Evolutionary conservation across 345 rosid species (phyloP), one percentile per base, ranked within the genome.

Genomic region (Eucalyptus sp.): DNA sequence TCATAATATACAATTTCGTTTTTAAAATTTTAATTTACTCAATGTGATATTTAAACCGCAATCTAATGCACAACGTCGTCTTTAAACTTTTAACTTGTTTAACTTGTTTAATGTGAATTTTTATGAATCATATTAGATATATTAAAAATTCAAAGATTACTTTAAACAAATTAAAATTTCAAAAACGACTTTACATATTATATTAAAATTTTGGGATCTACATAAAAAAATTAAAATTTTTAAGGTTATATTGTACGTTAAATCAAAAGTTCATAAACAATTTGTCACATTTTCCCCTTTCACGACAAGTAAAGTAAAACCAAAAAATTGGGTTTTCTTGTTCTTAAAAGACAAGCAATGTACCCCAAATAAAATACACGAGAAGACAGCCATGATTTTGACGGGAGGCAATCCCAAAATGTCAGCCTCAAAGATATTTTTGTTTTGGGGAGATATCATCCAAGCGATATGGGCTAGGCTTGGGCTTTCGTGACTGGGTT

Each of bases 21-120:
- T 22, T 56, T 8, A 56, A 27, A 60, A 0, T 60, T 60, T 11
- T 1, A 12, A 60, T 60, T 11, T 6, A 11, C 6, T 60, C 2
- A 60, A 60, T 60, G 3, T 3, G 2, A 60, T 27, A 27, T 5
- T 27, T 60, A 22, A 56, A 56, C 2, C 0, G 7, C 4, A 52
- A 52, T 52, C 4, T 52, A 52, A 60, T 8, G 7, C 7, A 27
- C 7, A 27, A 60, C 2, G 0, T 5, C 2, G 2, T 60, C 2
- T 60, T 27, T 27, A 27, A 60, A 27, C 0, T 27, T 13, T 52
- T 52, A 52, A 52, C 4, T 18, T 18, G 24, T 13, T 52, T 52
- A 52, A 52, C 4, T 18, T 18, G 24, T 3, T 0, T 4, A 52
- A 18, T 52, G 2, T 52, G 2, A 52, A 52, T 52, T 52, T 1